A percentile compares a stretch with the other conserved stretches of the same genome.
Conservation (phyloP, 2,329 filamentous ascomycete genomes). For the Scytalidium lignicola region DNA sequence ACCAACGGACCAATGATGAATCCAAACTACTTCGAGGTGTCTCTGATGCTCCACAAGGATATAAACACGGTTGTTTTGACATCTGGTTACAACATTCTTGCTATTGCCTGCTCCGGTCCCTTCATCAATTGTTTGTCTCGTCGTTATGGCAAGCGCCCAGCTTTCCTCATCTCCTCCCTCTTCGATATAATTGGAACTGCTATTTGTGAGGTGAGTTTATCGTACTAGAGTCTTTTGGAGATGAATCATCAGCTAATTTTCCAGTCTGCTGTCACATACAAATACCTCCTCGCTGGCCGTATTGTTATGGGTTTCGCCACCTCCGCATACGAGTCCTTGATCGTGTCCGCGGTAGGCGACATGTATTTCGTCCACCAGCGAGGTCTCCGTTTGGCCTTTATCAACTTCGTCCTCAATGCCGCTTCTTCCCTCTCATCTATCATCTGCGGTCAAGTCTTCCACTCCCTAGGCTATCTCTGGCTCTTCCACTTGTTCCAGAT, state of each 20-base stretch:
- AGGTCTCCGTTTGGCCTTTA: slow-evolving; percentile 34
- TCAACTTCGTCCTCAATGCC: slow-evolving; percentile 32
- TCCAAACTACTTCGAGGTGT: slow-evolving; percentile 5
- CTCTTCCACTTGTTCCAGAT: slow-evolving; percentile 43
- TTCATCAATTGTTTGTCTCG: slow-evolving; percentile 10
- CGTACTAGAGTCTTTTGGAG: too few species aligned
- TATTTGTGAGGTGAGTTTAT: slow-evolving; percentile 5
- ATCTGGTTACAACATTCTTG: slow-evolving; percentile 18
- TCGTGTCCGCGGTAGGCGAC: slow-evolving; percentile 28
- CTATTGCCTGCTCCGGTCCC: slow-evolving; percentile 10
- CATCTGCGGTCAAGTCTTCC: slow-evolving; percentile 34
- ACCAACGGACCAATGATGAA: slow-evolving; percentile 11
- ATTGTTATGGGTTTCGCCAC: slow-evolving; percentile 12
- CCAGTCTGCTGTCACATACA: slow-evolving; percentile 6
- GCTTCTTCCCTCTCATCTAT: slow-evolving; percentile 30
- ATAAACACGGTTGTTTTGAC: slow-evolving; percentile 12
- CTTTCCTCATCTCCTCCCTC: slow-evolving; percentile 10
- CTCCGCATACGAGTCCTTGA: slow-evolving; percentile 15
- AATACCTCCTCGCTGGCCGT: slow-evolving; percentile 13
- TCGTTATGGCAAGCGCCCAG: slow-evolving; percentile 16
- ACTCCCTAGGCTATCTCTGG: slow-evolving; percentile 33
- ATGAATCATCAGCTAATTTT: too few species aligned
- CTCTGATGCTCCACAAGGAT: slow-evolving; percentile 4
- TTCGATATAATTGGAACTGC: slow-evolving; percentile 12
- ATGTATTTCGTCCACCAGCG: slow-evolving; percentile 38